Conservation (phyloP, 2,329 filamentous ascomycete species). For the Phaeosphaeria sp. region DNA sequence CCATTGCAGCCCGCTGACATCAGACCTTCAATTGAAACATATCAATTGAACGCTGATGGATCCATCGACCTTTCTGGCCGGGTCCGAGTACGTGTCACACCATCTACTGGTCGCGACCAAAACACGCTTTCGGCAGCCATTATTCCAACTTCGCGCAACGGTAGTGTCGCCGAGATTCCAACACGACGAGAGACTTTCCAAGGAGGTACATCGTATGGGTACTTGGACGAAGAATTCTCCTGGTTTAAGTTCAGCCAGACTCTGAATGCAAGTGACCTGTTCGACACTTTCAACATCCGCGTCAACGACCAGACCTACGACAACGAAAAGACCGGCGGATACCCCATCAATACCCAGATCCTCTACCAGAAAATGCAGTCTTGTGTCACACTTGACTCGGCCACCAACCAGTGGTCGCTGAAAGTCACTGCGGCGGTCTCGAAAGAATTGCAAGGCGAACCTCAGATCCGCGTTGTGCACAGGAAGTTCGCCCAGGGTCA, state of each 20-base stretch:
- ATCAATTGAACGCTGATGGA: slow-evolving; percentile 14
- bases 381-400: background rate
- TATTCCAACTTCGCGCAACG: slow-evolving; percentile 6
- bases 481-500: background rate
- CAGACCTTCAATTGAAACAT: slow-evolving; percentile 24
- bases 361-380: slow-evolving; percentile 10
- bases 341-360: slow-evolving; percentile 8
- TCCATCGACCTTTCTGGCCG: slow-evolving; percentile 21
- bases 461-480: background rate
- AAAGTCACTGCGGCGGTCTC: slow-evolving; percentile 8
- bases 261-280: slow-evolving; percentile 1
- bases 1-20: slow-evolving; percentile 22
- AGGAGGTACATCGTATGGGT: slow-evolving; percentile 7
- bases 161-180: slow-evolving; percentile 1
- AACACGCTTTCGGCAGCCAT: slow-evolving; percentile 6
- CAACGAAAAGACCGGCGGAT: slow-evolving; percentile 13
- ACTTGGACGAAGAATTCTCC: slow-evolving; percentile 7
- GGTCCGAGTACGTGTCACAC: slow-evolving; percentile 22
- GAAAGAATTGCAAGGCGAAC: background rate
- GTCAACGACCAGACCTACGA: slow-evolving; percentile 9
- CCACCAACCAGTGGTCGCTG: background rate
- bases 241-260: slow-evolving; percentile 14
- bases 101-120: slow-evolving; percentile 9
- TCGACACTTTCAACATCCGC: slow-evolving; percentile 13
- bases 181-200: slow-evolving; percentile 1